Percentiles rank a stretch among this genome's conserved stretches.
Evolutionary conservation across 176 grass and related monocot species (phyloP).

Genomic region (Dendrocalamus sinicus): DNA sequence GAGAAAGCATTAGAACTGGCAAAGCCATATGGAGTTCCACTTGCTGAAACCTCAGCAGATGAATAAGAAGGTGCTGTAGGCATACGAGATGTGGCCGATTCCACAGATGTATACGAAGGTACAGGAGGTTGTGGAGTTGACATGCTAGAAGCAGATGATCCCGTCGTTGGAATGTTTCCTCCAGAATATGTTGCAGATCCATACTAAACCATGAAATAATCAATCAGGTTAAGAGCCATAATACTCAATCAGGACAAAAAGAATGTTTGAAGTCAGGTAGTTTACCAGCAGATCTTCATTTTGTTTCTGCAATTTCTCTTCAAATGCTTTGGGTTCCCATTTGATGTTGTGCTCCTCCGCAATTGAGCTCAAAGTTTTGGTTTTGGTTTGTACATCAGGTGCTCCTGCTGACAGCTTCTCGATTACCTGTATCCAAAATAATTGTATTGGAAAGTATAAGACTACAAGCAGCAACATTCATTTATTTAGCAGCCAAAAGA

Average conservation of each 20-base stretch:
- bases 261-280: conserved; percentile 24
- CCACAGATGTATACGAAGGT: conserved; percentile 36
- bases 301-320: conserved; percentile 71
- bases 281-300: conserved; percentile 74
- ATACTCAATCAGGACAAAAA: conserved; percentile 13
- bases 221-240: conserved; percentile 36
- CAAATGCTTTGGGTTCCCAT: conserved; percentile 89
- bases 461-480: neutral
- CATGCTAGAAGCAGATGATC: conserved; percentile 50
- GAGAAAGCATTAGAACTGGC: conserved; percentile 36
- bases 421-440: conserved; percentile 61
- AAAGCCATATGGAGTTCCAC: conserved; percentile 16
- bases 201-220: conserved; percentile 55
- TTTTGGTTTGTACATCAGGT: conserved; percentile 82
- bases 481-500: neutral
- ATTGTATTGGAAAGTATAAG: conserved; percentile 1
- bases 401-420: conserved; percentile 91
- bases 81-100: conserved; percentile 35
- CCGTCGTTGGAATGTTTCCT: conserved; percentile 51
- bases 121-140: conserved; percentile 37
- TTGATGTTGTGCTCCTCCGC: conserved; percentile 84
- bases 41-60: conserved; percentile 30
- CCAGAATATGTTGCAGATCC: conserved; percentile 62
- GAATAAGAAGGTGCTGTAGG: conserved; percentile 31
- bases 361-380: conserved; percentile 79